Percentiles rank a stretch among this genome's conserved stretches.
These are phyloP conservation scores for Pyrus bretschneideri DNA, from an alignment of 306 rosid genomes.

Conservation along the genomic window DNA sequence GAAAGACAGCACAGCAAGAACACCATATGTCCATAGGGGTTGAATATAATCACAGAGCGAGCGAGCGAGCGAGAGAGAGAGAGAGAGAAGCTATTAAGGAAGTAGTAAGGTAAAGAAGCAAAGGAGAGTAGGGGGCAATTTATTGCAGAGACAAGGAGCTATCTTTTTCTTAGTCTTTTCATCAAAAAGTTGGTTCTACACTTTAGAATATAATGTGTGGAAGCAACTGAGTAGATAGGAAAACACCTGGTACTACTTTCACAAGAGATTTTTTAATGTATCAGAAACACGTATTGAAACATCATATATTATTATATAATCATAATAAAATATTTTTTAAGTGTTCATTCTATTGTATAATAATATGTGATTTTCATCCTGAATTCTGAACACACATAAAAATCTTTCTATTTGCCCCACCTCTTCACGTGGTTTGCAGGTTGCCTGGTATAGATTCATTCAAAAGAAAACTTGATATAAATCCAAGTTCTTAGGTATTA, in stretches of 20 bases:
- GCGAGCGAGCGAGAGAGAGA: constrained; percentile 11
- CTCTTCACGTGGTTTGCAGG: constrained; percentile 69
- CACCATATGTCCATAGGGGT: not conserved
- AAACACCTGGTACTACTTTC: constrained; percentile 17
- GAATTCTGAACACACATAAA: too few species aligned
- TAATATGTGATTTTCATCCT: too few species aligned
- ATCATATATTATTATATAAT: too few species aligned
- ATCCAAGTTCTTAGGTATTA: too few species aligned
- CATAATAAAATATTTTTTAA: fast-evolving
- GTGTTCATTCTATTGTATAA: too few species aligned
- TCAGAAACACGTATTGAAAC: fast-evolving
- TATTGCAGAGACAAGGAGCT: constrained; percentile 44
- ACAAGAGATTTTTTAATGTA: too few species aligned
- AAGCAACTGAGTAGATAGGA: constrained; percentile 43
- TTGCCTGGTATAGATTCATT: constrained; percentile 17
- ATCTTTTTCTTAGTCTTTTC: constrained; percentile 44
- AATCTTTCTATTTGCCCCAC: constrained; percentile 30
- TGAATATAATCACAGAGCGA: not conserved
- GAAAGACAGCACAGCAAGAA: constrained; percentile 57
- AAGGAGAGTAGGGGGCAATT: constrained; percentile 25
- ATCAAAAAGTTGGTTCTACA: constrained; percentile 37
- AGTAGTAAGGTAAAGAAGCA: constrained; percentile 17
- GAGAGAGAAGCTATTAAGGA: constrained; percentile 14
- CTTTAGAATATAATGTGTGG: constrained; percentile 28
- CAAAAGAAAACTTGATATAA: not conserved